Evolutionary conservation across 2,329 filamentous ascomycete genomes (phyloP), one percentile per base, ranked within the genome.

Genomic region (Trichoderma sp.): DNA sequence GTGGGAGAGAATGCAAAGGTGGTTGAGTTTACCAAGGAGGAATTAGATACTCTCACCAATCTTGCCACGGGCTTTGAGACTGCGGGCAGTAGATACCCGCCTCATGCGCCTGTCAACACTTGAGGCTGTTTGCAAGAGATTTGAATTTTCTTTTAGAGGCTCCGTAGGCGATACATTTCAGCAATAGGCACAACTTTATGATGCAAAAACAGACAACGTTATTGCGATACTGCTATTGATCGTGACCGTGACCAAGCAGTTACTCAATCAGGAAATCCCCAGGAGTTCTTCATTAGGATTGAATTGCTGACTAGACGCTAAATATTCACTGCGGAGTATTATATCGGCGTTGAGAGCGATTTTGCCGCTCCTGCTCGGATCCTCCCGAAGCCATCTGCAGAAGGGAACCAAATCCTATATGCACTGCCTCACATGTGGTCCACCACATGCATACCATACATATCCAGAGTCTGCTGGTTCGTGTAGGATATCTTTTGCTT

Each of bases 1-100:
- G 81, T 91, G 2, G 72, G 80, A n/a, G 89, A 92, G 80, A 92
- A 92, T 71, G 76, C 81, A 15, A 81, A 81, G 69, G 69, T 79
- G 37, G 77, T 87, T 4, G 77, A 81, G 0, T 76, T 89, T 27
- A 83, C 78, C 1, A 80, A 83, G 7, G 81, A 81, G 17, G 87
- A 89, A 68, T 76, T 86, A 75, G 76, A 74, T 3, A 78, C 80
- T 67, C 82, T 89, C 39, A 81, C 85, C 39, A 73, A 74, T 4
- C 80, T 85, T 17, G 73, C 87, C 22, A 77, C 76, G 12, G 81
- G 76, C 69, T 85, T 87, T 69, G 79, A 83, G 67, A 74, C 83
- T 15, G 75, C 76, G 3, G 87, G 87, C 1, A 74, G 64, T 2
- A 80, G 87, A n/a, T 89, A 89, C 72, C 80, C 80, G 5, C 75